These are phyloP conservation scores for Paramecium sexaurelia DNA, from an alignment of 73 alveolate genomes.

Conservation along the genomic window DNA sequence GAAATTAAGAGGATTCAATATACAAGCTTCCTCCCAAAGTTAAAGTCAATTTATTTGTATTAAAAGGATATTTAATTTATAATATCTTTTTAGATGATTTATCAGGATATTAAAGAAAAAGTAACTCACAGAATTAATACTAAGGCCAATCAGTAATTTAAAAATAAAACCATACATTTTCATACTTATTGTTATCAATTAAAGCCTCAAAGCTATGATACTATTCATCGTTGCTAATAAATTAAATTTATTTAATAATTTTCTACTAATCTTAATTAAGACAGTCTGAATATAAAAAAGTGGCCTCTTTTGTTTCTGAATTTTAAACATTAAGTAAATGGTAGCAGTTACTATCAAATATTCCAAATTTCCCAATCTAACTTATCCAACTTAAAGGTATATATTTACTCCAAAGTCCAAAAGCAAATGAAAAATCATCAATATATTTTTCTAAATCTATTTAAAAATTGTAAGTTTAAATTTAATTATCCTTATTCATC, in stretches of 20 bases:
- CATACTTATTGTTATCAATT: background rate
- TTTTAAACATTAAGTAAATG: background rate
- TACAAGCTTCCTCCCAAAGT: background rate
- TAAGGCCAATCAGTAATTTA: background rate
- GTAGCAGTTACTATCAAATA: background rate
- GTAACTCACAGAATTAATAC: background rate
- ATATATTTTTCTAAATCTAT: too few species aligned
- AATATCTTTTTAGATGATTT: background rate
- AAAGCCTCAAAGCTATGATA: background rate
- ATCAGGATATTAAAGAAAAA: background rate
- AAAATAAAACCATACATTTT: background rate
- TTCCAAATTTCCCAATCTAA: background rate
- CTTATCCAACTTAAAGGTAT: background rate
- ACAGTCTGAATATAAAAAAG: too few species aligned
- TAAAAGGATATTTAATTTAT: background rate
- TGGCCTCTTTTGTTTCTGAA: background rate
- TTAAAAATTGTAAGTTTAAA: too few species aligned
- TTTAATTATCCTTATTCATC: too few species aligned
- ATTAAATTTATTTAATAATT: background rate
- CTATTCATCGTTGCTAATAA: background rate
- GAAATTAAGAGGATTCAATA: background rate
- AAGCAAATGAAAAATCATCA: too few species aligned
- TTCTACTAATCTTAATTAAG: background rate
- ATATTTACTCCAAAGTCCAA: background rate
- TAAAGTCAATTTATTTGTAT: background rate